Evolutionary conservation across 495 filamentous ascomycete species (phyloP).

Genomic region (Xylaria nigripes): DNA sequence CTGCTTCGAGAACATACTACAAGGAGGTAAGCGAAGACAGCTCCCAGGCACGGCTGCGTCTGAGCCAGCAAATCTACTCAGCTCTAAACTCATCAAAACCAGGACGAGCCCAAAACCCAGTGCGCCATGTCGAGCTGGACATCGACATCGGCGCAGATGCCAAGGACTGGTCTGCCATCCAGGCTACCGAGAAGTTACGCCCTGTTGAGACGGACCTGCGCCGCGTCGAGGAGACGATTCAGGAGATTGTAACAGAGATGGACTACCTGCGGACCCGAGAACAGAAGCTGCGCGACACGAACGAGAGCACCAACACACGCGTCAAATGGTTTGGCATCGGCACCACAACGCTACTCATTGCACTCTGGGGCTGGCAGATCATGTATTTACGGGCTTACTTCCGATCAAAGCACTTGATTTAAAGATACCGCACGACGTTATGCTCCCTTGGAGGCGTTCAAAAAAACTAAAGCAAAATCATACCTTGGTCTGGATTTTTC

Average conservation of each 20-base stretch:
- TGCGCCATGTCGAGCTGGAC: slow-evolving; percentile 83
- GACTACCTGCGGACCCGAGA: slow-evolving; percentile 85
- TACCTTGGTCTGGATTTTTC: neutral
- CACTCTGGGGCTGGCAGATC: slow-evolving; percentile 91
- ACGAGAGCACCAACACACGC: slow-evolving; percentile 97
- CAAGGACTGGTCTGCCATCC: slow-evolving; percentile 95
- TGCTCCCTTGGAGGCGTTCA: neutral
- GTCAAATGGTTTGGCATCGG: slow-evolving; percentile 98
- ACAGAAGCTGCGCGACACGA: slow-evolving; percentile 94
- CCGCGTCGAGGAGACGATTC: slow-evolving; percentile 80
- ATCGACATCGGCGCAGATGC: slow-evolving; percentile 98
- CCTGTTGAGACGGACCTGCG: slow-evolving; percentile 93
- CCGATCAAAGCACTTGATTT: slow-evolving; percentile 89
- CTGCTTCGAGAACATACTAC: slow-evolving; percentile 85
- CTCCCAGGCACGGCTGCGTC: neutral
- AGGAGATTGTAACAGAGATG: slow-evolving; percentile 77
- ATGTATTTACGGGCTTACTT: slow-evolving; percentile 97
- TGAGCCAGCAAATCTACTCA: slow-evolving; percentile 11
- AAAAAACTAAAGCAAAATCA: neutral
- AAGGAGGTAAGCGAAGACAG: slow-evolving; percentile 48
- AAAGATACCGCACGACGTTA: slow-evolving; percentile 11
- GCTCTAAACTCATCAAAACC: slow-evolving; percentile 26
- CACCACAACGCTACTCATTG: slow-evolving; percentile 89
- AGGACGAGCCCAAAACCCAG: slow-evolving; percentile 47
- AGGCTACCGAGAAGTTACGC: slow-evolving; percentile 95